Base-by-base conservation (phyloP, 75 land plant species). In the Larix kaempferi region DNA sequence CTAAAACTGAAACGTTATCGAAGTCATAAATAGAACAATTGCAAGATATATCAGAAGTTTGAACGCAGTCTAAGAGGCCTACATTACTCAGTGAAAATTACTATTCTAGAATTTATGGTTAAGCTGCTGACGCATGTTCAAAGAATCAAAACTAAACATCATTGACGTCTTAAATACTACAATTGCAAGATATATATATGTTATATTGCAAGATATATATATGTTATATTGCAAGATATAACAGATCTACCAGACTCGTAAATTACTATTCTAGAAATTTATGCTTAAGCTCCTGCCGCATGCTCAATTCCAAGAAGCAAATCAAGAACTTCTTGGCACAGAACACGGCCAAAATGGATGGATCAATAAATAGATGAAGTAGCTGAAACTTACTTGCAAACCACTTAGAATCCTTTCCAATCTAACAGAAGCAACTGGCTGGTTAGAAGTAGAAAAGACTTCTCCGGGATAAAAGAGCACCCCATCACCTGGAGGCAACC, bases 401-500 rank as follows among this genome's bases (percentile, higher is more conserved):
- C 99, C 99, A 84, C 99, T 96, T 13, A 96, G 88, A 71, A 94
- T 52, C 11, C 99, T 86, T 76, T 96, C 99, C 29, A 96, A 83
- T 74, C 99, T 80, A 21, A 86, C 79, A 23, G 99, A 96, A 83
- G 99, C 98, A 84, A 96, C 98, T 56, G 98, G 99, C 59, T 90
- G 71, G 65, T 77, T 86, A 39, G 90, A 92, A 4, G 87, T 77
- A 49, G 91, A 87, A 82, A 94, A 96, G 15, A 94, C 98, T 77
- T 96, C 92, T 67, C 99, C 99, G 57, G 99, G 99, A 82, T 96
- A 96, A 78, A 81, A 96, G 58, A 96, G 75, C n/a, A 94, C 98
- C 17, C 99, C 99, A 83, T 96, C 99, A 37, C 99, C 99, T 41
- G 99, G 98, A 41, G 99, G 99, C 17, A 96, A 89, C 54, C 99